These are phyloP conservation scores for Sporothrix brasiliensis DNA, from an alignment of 2,329 filamentous ascomycete species.

Conservation along the genomic window DNA sequence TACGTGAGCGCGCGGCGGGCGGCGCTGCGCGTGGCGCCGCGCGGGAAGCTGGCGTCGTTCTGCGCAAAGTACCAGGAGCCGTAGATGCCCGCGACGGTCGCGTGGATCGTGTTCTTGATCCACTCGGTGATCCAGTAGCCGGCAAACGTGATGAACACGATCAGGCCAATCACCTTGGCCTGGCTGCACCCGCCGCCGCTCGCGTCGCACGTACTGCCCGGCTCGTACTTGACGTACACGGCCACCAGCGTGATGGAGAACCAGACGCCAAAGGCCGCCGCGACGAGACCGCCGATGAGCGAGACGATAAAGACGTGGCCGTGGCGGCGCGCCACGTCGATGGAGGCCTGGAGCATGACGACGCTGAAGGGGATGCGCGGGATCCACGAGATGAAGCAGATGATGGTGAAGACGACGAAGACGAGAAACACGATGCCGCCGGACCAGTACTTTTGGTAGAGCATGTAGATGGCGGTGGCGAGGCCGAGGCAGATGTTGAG, in stretches of 20 bases:
- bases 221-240: conserved; percentile 82
- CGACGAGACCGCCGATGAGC: conserved; percentile 76
- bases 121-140: conserved; percentile 94
- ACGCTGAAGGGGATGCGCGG: conserved; percentile 87
- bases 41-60: conserved; percentile 65
- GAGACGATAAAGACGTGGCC: conserved; percentile 88
- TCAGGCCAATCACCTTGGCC: conserved; percentile 78
- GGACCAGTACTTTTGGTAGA: conserved; percentile 73
- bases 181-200: conserved; percentile 67
- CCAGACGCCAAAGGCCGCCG: conserved; percentile 78
- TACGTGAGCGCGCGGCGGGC: conserved; percentile 81
- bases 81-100: conserved; percentile 83
- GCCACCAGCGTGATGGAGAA: conserved; percentile 84
- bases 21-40: conserved; percentile 79
- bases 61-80: conserved; percentile 87
- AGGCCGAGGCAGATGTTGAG: conserved; percentile 82
- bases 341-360: conserved; percentile 82
- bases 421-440: conserved; percentile 86
- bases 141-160: conserved; percentile 87
- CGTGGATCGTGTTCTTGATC: conserved; percentile 91
- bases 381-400: conserved; percentile 89
- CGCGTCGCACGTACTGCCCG: conserved; percentile 56
- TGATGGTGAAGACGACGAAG: conserved; percentile 75
- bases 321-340: conserved; percentile 80
- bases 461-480: conserved; percentile 85